Percentiles rank a stretch among this genome's conserved stretches.
Conservation (phyloP, 345 rosid species). For the Carallia brachiata region DNA sequence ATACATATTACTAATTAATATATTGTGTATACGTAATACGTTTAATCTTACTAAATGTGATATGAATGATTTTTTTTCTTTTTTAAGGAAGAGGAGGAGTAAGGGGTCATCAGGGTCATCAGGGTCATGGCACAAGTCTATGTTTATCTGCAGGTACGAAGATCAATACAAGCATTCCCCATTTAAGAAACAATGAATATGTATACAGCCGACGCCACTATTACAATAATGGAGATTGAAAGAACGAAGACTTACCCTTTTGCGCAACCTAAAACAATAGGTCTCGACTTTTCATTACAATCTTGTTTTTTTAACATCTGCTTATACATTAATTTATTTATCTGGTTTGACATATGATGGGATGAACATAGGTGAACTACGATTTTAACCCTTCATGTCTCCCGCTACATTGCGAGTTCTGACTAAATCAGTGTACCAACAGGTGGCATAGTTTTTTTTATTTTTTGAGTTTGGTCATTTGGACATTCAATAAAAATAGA, state of each 20-base stretch:
- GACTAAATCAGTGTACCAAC: too few species aligned
- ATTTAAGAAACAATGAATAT: neutral
- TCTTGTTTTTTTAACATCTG: neutral
- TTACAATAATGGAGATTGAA: neutral
- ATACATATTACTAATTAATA: too few species aligned
- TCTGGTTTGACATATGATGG: neutral
- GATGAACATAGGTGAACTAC: too few species aligned
- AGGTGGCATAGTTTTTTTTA: too few species aligned
- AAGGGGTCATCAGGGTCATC: neutral
- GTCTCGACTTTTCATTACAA: neutral
- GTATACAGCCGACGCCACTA: neutral
- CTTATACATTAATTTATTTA: neutral
- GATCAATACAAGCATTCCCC: neutral
- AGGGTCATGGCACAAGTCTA: conserved; percentile 13
- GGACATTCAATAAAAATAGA: too few species aligned
- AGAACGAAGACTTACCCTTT: conserved; percentile 4
- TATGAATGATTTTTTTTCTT: too few species aligned
- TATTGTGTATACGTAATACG: too few species aligned
- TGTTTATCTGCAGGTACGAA: conserved; percentile 9
- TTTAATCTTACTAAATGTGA: too few species aligned
- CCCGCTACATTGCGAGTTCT: too few species aligned
- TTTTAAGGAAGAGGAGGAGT: too few species aligned
- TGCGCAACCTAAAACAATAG: conserved; percentile 13
- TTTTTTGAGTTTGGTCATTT: too few species aligned
- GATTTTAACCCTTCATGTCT: too few species aligned